Percentiles rank a stretch among this genome's conserved stretches.
These are phyloP conservation scores for Cocos nucifera DNA, from an alignment of 176 grass and related monocot genomes.

Conservation along the genomic window DNA sequence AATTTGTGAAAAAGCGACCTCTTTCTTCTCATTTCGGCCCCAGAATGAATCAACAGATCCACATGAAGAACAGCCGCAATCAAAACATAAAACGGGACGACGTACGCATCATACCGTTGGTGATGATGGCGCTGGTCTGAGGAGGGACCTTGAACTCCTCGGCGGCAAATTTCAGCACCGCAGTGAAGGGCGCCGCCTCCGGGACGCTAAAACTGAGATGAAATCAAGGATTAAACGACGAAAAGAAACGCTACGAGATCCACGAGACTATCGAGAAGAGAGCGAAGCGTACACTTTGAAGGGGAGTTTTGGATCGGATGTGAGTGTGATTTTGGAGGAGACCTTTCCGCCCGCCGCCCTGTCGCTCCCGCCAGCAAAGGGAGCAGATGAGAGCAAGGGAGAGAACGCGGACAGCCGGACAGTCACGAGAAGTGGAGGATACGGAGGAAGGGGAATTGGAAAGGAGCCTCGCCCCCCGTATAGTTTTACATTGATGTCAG, in stretches of 20 bases:
- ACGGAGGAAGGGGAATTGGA: too few species aligned
- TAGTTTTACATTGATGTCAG: too few species aligned
- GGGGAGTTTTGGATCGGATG: conserved; percentile 98
- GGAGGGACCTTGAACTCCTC: conserved; percentile 99
- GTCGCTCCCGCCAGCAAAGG: background rate
- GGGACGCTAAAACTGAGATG: conserved; percentile 88
- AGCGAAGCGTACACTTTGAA: conserved; percentile 82
- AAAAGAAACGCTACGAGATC: background rate
- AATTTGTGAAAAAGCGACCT: too few species aligned
- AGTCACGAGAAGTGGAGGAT: too few species aligned
- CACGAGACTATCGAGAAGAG: background rate
- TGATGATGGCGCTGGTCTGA: conserved; percentile 99
- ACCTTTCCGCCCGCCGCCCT: conserved; percentile 67
- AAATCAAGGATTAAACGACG: background rate
- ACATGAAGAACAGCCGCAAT: too few species aligned
- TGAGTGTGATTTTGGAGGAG: conserved; percentile 90
- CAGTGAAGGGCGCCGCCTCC: conserved; percentile 93
- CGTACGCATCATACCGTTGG: conserved; percentile 43
- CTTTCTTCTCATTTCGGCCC: too few species aligned
- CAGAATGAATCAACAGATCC: too few species aligned
- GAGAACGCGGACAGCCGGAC: background rate
- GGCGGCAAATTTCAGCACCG: conserved; percentile 87
- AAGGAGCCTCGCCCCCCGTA: too few species aligned
- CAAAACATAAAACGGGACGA: too few species aligned
- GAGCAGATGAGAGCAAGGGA: background rate